Base-by-base conservation (phyloP, 2,329 filamentous ascomycete genomes). In the Elsinoe arachidis region DNA sequence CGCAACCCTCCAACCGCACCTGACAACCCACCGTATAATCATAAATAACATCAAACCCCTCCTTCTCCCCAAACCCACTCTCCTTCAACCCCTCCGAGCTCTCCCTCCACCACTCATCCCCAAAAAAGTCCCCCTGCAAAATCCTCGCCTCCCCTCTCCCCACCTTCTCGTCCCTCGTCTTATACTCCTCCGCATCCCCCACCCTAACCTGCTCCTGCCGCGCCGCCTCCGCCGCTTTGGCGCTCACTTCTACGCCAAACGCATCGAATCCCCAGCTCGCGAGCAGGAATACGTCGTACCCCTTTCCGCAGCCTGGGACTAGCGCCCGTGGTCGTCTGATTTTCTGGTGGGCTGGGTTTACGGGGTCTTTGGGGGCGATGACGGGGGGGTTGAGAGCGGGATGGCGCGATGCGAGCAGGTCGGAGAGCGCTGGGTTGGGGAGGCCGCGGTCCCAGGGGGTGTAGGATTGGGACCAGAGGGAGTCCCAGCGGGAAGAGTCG, bases 281-380 rank as follows among this genome's bases (percentile, higher is more conserved):
- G 44, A 95, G 78, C 37, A 95, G 76, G 9, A 89, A 76, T 1
- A 90, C 87, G 72, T 95, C 90, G 66, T 93, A 86, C 4, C 90
- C 90, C 47, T 81, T 80, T 0, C 90, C 90, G 70, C 90, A 95
- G 4, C 89, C 90, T 0, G 90, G 87, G 0, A 95, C 86, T 7
- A 95, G 75, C 1, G 85, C 89, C 58, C 74, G 76, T 63, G 79
- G 80, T 57, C 69, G 73, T 64, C 59, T 53, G 15, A 57, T 55
- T 10, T 35, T 56, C 10, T 56, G 55, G 11, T 35, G 17, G 33
- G 58, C 43, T 12, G 57, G 26, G 15, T 58, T 57, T n/a, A 62
- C 41, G 12, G 19, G 30, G 17, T 53, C 47, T 37, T 37, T 55
- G 23, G 53, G 53, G 34, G 58, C 58, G 15, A 56, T 44, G n/a